Evolutionary conservation across 2,329 filamentous ascomycete genomes (phyloP), one percentile per base, ranked within the genome.

Genomic region (Aureobasidium pullulans): DNA sequence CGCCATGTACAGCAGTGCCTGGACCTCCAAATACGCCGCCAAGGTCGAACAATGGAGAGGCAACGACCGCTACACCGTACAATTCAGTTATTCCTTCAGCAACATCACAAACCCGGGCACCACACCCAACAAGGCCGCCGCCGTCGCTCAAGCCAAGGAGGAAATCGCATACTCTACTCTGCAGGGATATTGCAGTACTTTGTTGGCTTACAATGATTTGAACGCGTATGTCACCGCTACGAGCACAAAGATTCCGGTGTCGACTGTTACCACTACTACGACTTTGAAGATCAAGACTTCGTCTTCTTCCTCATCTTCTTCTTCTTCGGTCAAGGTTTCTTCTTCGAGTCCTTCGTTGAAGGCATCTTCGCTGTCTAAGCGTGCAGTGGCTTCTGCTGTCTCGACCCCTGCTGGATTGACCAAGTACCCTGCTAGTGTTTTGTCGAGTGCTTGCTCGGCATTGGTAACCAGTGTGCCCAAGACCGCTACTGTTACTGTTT

Each of bases 21-120:
- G 64, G 64, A 47, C 19, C 11, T 23, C 34, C 16, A 47, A 36
- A 5, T 63, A 60, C 31, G 62, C 68, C 70, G 57, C 57, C 11
- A 64, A 64, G n/a, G 32, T 13, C 11, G 61, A 60, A 3, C 52
- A 60, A 31, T 48, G 34, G 36, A 44, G 44, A 13, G 63, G 63
- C 19, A 47, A 36, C 52, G 60, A 64, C 31, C 42, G 37, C 9
- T 64, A 60, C 42, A 43, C 60, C 10, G 47, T 64, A 10, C 15
- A 28, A 1, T 59, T 57, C 39, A 56, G 43, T 9, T 64, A 57
- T 43, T 32, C 59, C n/a, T 62, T 53, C 43, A 56, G 16, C 36
- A 62, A 63, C 37, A 10, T 40, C 28, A 42, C 37, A 4, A 42
- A 53, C 11, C 19, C 49, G 11, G 44, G 31, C 29, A 54, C 39